Conservation (phyloP, 2,329 filamentous ascomycete species). For the Penicillium sclerotigenum region DNA sequence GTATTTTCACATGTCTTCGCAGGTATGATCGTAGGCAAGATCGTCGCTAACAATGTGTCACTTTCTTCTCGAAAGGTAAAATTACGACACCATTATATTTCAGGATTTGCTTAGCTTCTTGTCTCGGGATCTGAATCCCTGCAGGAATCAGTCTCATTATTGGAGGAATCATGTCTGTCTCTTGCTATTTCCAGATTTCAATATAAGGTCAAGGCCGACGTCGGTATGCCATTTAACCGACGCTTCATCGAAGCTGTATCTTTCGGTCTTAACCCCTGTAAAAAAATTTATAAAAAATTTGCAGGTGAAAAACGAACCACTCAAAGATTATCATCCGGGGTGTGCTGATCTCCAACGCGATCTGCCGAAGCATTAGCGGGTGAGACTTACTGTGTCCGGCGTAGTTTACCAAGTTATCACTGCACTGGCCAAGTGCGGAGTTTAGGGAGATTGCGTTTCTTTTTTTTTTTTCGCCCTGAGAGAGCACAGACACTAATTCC, state of each 20-base stretch:
- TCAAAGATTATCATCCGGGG: conserved; percentile 16
- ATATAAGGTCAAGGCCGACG: neutral
- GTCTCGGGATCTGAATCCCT: conserved; percentile 17
- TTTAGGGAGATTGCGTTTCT: conserved; percentile 9
- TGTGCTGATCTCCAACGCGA: conserved; percentile 15
- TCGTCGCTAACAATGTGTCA: neutral
- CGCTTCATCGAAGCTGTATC: neutral
- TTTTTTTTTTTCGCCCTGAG: neutral
- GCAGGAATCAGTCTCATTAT: conserved; percentile 2
- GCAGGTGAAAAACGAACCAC: too few relatives aligned
- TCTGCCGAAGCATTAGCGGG: conserved; percentile 24
- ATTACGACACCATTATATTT: neutral
- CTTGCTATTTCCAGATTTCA: neutral
- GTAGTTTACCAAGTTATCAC: conserved; percentile 15
- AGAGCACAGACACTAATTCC: conserved; percentile 17
- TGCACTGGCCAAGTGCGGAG: conserved; percentile 20
- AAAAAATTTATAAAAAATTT: too few relatives aligned
- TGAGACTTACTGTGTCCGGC: conserved; percentile 23
- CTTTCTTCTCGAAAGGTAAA: conserved; percentile 1
- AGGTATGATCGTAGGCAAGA: neutral
- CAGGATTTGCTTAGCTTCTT: neutral
- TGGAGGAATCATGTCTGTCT: neutral
- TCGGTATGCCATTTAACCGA: neutral
- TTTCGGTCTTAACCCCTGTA: neutral
- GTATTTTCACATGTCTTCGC: neutral